These are phyloP conservation scores for Tricholoma saponaceum DNA, from an alignment of 768 basidiomycete genomes.

Conservation along the genomic window DNA sequence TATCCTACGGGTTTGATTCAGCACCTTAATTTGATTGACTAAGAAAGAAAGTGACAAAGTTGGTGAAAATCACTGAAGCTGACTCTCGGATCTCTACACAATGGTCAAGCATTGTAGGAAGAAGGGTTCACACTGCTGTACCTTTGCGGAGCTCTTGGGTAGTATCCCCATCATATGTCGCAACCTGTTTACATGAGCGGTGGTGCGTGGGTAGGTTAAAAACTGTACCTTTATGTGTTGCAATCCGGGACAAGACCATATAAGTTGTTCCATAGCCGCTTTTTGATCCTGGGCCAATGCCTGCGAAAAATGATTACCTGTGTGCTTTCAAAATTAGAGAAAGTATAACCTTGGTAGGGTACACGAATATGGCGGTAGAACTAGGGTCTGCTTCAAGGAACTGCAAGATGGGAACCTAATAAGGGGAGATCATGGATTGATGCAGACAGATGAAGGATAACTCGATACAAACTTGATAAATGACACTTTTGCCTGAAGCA, in stretches of 20 bases:
- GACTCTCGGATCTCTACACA: constrained; percentile 62
- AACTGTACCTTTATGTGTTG: constrained; percentile 49
- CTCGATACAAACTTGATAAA: constrained; percentile 60
- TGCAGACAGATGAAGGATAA: neutral
- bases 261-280: constrained; percentile 60
- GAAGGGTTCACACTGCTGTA: constrained; percentile 19
- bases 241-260: constrained; percentile 58
- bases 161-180: constrained; percentile 89
- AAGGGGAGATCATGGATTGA: neutral
- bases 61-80: constrained; percentile 83
- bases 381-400: constrained; percentile 57
- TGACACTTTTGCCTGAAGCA: constrained; percentile 85
- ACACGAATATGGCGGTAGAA: constrained; percentile 78
- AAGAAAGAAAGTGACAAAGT: constrained; percentile 54
- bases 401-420: constrained; percentile 65
- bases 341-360: constrained; percentile 72
- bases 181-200: constrained; percentile 35
- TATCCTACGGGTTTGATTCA: constrained; percentile 50
- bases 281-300: constrained; percentile 90
- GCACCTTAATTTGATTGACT: neutral
- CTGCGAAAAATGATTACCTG: constrained; percentile 28
- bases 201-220: neutral
- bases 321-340: neutral
- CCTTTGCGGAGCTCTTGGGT: constrained; percentile 62
- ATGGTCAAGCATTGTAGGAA: neutral